A percentile compares a stretch with the other conserved stretches of the same genome.
phyloP scores from a whole-genome alignment of 2,329 filamentous ascomycete species.

The Sporothrix protearum region DNA sequence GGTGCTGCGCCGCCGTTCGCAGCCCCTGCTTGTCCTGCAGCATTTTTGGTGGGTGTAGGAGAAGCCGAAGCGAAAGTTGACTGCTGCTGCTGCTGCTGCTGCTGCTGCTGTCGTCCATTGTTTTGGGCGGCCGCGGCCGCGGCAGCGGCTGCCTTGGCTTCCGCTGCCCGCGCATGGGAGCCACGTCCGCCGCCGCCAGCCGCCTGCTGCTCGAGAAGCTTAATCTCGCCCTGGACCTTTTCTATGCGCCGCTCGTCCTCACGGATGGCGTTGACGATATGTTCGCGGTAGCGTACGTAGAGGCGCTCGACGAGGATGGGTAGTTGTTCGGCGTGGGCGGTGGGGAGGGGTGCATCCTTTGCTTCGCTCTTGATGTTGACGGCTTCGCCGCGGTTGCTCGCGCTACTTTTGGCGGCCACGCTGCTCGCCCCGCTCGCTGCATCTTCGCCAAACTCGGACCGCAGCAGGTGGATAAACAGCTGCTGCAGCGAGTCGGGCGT shows the following conservation, averaged over 20 bases:
- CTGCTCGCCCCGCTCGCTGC: conserved; percentile 49
- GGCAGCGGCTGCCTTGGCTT: conserved; percentile 6
- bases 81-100: not conserved
- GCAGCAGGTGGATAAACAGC: conserved; percentile 71
- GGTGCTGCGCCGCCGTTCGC: not conserved
- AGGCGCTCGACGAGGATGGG: conserved; percentile 68
- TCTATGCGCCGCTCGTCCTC: conserved; percentile 69
- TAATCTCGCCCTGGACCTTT: conserved; percentile 63
- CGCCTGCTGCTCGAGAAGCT: conserved; percentile 55
- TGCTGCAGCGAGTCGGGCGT: conserved; percentile 73
- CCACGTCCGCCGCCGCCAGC: conserved; percentile 18
- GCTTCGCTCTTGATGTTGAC: not conserved
- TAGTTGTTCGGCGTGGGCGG: conserved; percentile 57
- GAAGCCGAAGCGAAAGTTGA: not conserved
- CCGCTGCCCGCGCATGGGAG: conserved; percentile 10
- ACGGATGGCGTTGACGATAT: conserved; percentile 65
- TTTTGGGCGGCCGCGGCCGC: not conserved
- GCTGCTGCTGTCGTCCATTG: conserved; percentile 20
- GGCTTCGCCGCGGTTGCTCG: not conserved
- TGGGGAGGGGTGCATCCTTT: not conserved
- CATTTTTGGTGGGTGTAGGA: not conserved
- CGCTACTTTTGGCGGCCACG: conserved; percentile 39
- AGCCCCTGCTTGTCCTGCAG: not conserved
- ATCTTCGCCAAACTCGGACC: conserved; percentile 56
- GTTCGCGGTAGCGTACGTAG: conserved; percentile 69